Evolutionary conservation across 2,329 filamentous ascomycete species (phyloP).

Genomic region (Fusarium verrucosum): DNA sequence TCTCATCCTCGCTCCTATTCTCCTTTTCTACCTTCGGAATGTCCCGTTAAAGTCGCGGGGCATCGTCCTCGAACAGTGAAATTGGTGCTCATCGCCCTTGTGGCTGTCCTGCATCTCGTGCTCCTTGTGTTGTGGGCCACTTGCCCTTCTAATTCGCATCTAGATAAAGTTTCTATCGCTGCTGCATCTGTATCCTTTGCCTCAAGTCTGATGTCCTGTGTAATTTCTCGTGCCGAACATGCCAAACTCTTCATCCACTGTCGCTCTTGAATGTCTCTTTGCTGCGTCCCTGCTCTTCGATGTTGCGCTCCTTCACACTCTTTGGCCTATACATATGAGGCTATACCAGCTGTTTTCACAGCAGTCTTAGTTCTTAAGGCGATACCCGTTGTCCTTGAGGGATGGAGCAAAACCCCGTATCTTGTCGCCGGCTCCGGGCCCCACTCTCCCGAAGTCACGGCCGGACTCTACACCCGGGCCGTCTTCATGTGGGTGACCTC

Average conservation of each 20-base stretch:
- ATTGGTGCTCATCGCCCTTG: conserved; percentile 41
- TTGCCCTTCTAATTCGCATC: conserved; percentile 17
- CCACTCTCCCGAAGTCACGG: conserved; percentile 50
- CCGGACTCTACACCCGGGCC: conserved; percentile 51
- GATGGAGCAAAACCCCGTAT: conserved; percentile 50
- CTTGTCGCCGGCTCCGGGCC: conserved; percentile 44
- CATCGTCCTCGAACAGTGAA: conserved; percentile 42
- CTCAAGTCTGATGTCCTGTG: conserved; percentile 47
- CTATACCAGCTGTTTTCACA: conserved; percentile 49
- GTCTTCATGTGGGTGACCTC: conserved; percentile 53
- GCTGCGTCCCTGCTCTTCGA: conserved; percentile 50
- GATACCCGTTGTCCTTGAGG: conserved; percentile 51
- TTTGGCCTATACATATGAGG: conserved; percentile 45
- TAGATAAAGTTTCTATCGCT: conserved; percentile 45
- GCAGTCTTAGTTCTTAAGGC: conserved; percentile 50
- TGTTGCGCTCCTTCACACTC: conserved; percentile 47
- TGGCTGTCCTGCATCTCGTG: conserved; percentile 48
- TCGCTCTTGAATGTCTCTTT: conserved; percentile 47
- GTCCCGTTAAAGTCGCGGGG: conserved; percentile 39
- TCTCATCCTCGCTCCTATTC: conserved; percentile 47
- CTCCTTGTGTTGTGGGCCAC: conserved; percentile 48
- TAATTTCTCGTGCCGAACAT: conserved; percentile 48
- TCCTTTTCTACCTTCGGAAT: conserved; percentile 43
- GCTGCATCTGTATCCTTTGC: conserved; percentile 48
- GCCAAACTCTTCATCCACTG: conserved; percentile 46